Conservation (phyloP, 1,284 basidiomycete genomes). For the Veloporphyrellus conicus region DNA sequence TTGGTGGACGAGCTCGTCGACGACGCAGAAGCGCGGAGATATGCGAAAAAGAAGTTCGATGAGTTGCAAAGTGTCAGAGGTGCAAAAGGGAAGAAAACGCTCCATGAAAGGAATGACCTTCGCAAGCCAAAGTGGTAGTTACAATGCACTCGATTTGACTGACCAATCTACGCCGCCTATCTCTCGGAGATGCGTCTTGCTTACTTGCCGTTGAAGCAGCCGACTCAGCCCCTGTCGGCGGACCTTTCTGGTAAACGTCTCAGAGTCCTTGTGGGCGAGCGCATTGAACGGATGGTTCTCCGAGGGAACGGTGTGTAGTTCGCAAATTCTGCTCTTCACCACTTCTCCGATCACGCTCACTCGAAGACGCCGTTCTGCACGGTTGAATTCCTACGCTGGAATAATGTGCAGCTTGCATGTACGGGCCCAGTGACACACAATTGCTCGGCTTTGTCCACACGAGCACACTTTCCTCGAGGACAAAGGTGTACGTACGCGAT, state of each 20-base stretch:
- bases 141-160: conserved; percentile 15
- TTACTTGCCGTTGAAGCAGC: neutral
- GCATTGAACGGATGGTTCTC: conserved; percentile 5
- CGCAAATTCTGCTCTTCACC: conserved; percentile 8
- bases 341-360: conserved; percentile 14
- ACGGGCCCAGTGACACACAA: neutral
- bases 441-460: too few relatives aligned
- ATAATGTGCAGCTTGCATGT: too few relatives aligned
- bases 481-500: too few relatives aligned
- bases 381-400: neutral
- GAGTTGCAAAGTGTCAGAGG: conserved; percentile 75
- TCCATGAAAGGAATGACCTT: conserved; percentile 61
- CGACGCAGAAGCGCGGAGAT: conserved; percentile 80
- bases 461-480: too few relatives aligned
- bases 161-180: conserved; percentile 9
- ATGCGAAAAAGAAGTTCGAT: conserved; percentile 92
- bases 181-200: neutral
- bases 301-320: conserved; percentile 13
- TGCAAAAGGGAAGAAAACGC: conserved; percentile 70
- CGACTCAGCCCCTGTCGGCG: neutral
- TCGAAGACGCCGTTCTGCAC: conserved; percentile 8
- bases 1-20: conserved; percentile 87
- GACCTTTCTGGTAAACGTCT: neutral
- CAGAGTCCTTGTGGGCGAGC: neutral
- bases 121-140: conserved; percentile 69